Evolutionary conservation across 1,284 basidiomycete genomes (phyloP).

Genomic region (Calocybe gambosa): DNA sequence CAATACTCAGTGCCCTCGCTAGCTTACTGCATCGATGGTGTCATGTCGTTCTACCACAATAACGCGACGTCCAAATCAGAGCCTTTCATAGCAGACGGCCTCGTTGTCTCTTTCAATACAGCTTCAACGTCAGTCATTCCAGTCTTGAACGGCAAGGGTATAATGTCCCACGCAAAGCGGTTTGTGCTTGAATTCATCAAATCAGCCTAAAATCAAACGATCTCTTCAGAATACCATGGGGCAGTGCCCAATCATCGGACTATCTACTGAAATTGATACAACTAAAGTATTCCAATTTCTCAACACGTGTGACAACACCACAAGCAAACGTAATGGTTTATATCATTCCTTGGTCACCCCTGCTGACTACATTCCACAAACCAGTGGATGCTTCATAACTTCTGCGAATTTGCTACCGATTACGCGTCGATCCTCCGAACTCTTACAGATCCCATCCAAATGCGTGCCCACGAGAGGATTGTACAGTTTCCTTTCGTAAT

Average conservation of each 20-base stretch:
- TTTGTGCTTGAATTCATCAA: conserved; percentile 26
- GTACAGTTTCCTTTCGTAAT: conserved; percentile 81
- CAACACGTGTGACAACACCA: conserved; percentile 48
- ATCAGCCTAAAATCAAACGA: neutral
- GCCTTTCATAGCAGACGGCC: conserved; percentile 59
- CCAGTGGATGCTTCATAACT: conserved; percentile 86
- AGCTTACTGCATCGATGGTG: conserved; percentile 85
- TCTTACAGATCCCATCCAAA: conserved; percentile 55
- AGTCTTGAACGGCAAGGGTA: conserved; percentile 71
- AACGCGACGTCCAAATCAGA: conserved; percentile 32
- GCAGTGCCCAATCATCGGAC: conserved; percentile 85
- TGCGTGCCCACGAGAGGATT: conserved; percentile 68
- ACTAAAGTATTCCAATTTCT: conserved; percentile 92
- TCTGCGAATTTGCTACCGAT: conserved; percentile 82
- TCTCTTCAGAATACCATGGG: conserved; percentile 80
- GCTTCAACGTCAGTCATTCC: conserved; percentile 86
- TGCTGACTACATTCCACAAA: neutral
- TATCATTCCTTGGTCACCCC: conserved; percentile 1
- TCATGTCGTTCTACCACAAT: conserved; percentile 90
- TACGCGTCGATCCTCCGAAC: conserved; percentile 66
- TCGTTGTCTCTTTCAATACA: conserved; percentile 81
- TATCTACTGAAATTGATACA: conserved; percentile 90
- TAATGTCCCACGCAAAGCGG: conserved; percentile 83
- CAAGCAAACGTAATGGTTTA: conserved; percentile 49
- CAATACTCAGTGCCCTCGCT: conserved; percentile 85